Evolutionary conservation across 164 flowering plant genomes (phyloP), one percentile per base, ranked within the genome.

Genomic region (Chloranthus sessilifolius): DNA sequence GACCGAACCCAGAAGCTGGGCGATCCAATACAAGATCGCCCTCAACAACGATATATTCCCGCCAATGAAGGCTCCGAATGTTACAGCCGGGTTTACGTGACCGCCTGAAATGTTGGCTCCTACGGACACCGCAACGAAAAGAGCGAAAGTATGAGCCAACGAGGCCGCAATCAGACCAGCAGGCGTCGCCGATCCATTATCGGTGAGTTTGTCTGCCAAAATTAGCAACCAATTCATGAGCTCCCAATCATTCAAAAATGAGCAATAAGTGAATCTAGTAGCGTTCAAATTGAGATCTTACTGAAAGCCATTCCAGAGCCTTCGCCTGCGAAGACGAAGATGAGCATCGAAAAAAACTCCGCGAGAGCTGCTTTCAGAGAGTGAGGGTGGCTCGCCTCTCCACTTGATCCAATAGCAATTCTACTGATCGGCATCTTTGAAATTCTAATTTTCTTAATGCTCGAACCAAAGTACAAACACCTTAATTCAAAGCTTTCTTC

Each of bases 261-360:
- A n/a, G n/a, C n/a, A n/a, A n/a, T n/a, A n/a, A n/a, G n/a, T n/a
- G n/a, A n/a, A n/a, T n/a, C n/a, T n/a, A n/a, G n/a, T n/a, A n/a
- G n/a, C n/a, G n/a, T n/a, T n/a, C n/a, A n/a, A n/a, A n/a, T 25
- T n/a, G 33, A 25, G 21, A 14, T 43, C 45, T 40, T 39, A 52
- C 56, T 59, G 62, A 74, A 76, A 36, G 90, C 90, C 71, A 83
- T 74, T 53, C 83, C 82, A 4, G 90, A 83, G n/a, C 90, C 90
- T 52, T 74, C 44, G 33, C 90, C 90, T 21, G 90, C 90, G 43
- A 80, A 52, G 25, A 52, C 56, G 41, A 52, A 52, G 45, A 83
- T 78, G 16, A 80, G 54, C 11, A 77, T 78, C 7, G 74, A 73
- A 28, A 83, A 56, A 69, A 80, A 80, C 81, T 83, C 90, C 3